Conservation (phyloP, 352 stramenopile genomes). For the Elongisporangium prolatum region DNA sequence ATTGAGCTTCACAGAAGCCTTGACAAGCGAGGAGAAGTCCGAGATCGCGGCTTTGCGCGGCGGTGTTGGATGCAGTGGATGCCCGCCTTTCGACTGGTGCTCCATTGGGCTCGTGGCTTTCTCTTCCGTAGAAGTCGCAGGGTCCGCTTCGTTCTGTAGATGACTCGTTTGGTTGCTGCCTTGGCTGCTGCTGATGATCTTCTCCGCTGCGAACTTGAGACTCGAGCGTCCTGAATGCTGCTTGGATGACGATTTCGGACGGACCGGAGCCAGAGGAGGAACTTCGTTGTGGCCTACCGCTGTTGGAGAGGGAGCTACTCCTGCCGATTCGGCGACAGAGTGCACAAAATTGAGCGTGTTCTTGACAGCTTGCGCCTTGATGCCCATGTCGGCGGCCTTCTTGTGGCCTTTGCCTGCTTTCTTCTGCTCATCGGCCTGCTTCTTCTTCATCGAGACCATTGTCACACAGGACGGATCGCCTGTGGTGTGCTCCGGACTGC, state of each 20-base stretch:
- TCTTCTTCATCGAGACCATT: slow-evolving; percentile 49
- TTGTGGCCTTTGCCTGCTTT: slow-evolving; percentile 24
- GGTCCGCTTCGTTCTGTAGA: slow-evolving; percentile 1
- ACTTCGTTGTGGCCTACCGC: slow-evolving; percentile 3
- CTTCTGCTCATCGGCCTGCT: slow-evolving; percentile 51
- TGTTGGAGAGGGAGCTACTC: slow-evolving; percentile 1
- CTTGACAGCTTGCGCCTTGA: slow-evolving; percentile 37
- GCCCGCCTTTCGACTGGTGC: neutral
- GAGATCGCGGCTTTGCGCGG: slow-evolving; percentile 23
- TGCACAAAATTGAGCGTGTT: slow-evolving; percentile 42
- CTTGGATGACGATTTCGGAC: neutral
- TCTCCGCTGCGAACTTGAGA: slow-evolving; percentile 31
- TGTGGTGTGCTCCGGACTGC: slow-evolving; percentile 66
- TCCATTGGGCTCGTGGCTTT: neutral
- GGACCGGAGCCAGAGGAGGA: neutral
- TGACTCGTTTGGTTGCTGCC: slow-evolving; percentile 13
- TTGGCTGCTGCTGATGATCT: slow-evolving; percentile 20
- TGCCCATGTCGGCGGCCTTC: slow-evolving; percentile 17
- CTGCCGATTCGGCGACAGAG: slow-evolving; percentile 13
- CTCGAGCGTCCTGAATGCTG: slow-evolving; percentile 5
- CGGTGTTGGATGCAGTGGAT: neutral
- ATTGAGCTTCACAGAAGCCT: slow-evolving; percentile 33
- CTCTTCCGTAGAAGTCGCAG: slow-evolving; percentile 3
- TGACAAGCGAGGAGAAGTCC: slow-evolving; percentile 26
- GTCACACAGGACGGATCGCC: slow-evolving; percentile 38